Evolutionary conservation across 192 early-diverging fungal species (phyloP), one percentile per base, ranked within the genome.

Genomic region (Coemansia sp.): DNA sequence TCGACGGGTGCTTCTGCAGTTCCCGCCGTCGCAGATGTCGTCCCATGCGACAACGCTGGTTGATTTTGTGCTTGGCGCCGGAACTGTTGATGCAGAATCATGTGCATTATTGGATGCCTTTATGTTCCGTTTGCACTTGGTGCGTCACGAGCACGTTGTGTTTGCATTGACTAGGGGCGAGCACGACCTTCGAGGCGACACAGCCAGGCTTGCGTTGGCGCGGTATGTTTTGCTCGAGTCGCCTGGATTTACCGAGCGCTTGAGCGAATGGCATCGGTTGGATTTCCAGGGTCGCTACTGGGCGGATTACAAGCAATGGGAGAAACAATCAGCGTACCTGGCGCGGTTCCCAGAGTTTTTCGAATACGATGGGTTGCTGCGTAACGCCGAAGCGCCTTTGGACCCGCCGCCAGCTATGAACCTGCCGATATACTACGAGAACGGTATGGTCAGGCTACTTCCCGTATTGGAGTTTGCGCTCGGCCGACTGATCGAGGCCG

Each of bases 361-460:
- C 68, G 86, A 89, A 69, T 88, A 88, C 68, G 91, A 93, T 56
- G 89, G 87, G 1, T 84, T 81, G 60, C 84, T 87, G 36, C 85
- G 85, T 62, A 34, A 55, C 8, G 61, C 55, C 12, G 72, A 72
- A 50, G 63, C 60, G 12, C 28, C 77, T 4, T 69, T 90, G 54
- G 83, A 90, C 16, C 88, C 89, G 30, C 87, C 88, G 16, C 70
- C 82, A 2, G 80, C 85, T 34, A 73, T 80, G 38, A 73, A 81
- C 2, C 82, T 93, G 74, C 86, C 90, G 20, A 86, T 90, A 51
- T 89, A 85, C 82, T 91, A 88, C 67, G 89, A 89, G 30, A 91
- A 86, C 58, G 72, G 76, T 7, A 85, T 93, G 48, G 75, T 86
- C 32, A 89, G 89, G 22, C 84, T 89, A 54, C 76, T 89, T 38